Conservation (phyloP, 331 rosid species). For the Stylosanthes scabra region DNA sequence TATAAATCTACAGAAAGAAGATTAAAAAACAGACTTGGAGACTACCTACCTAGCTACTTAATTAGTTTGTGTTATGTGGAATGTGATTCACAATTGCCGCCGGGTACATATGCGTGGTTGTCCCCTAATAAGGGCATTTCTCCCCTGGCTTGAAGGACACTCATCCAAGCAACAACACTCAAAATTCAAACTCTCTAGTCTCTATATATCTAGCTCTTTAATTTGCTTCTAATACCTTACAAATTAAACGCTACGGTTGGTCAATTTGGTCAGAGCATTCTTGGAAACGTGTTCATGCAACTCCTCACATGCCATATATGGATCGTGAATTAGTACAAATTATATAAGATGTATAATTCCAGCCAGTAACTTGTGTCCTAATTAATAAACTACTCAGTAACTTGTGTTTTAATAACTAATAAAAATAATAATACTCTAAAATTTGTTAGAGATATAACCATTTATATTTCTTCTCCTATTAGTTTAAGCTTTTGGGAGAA, state of each 20-base stretch:
- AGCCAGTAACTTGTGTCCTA: too few relatives aligned
- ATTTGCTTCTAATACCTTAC: slow-evolving; percentile 26
- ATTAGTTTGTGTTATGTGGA: slow-evolving; percentile 5
- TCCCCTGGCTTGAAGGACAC: slow-evolving; percentile 38
- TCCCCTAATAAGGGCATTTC: slow-evolving; percentile 41
- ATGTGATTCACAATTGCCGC: slow-evolving; percentile 6
- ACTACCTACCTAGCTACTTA: slow-evolving; percentile 42
- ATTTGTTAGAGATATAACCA: too few relatives aligned
- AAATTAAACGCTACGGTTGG: slow-evolving; percentile 6
- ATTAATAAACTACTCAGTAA: too few relatives aligned
- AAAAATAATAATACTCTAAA: too few relatives aligned
- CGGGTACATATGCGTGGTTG: slow-evolving; percentile 25
- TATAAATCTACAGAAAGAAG: slow-evolving; percentile 1
- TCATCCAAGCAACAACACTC: slow-evolving; percentile 35
- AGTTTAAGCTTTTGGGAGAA: too few relatives aligned
- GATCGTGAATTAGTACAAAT: too few relatives aligned
- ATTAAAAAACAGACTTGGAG: slow-evolving; percentile 46
- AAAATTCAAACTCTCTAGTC: slow-evolving; percentile 29
- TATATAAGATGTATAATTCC: too few relatives aligned
- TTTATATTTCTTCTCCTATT: too few relatives aligned
- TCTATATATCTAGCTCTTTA: slow-evolving; percentile 1
- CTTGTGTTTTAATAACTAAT: too few relatives aligned
- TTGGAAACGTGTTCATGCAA: slow-evolving; percentile 9
- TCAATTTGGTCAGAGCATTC: slow-evolving; percentile 32
- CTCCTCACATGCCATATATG: background rate